These are phyloP conservation scores for Cytospora mali DNA, from an alignment of 2,329 filamentous ascomycete species.

Conservation along the genomic window DNA sequence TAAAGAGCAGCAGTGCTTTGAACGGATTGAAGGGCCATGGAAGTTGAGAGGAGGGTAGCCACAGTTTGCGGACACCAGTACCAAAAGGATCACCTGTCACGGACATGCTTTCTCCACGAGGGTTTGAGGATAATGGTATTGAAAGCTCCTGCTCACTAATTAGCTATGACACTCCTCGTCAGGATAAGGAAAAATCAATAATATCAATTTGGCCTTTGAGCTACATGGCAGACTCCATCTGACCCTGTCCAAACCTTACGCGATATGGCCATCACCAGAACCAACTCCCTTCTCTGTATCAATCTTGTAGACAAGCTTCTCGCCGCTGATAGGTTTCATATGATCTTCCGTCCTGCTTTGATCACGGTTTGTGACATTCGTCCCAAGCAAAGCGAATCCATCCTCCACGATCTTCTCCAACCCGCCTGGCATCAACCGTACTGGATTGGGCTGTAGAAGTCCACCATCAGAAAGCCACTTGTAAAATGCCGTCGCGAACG, in stretches of 20 bases:
- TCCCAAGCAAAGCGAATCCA: conserved; percentile 35
- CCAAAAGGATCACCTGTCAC: neutral
- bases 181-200: neutral
- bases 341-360: conserved; percentile 33
- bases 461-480: conserved; percentile 36
- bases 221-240: neutral
- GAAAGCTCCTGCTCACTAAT: neutral
- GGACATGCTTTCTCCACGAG: neutral
- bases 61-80: neutral
- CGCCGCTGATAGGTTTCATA: conserved; percentile 44
- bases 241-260: neutral
- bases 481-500: conserved; percentile 42
- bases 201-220: neutral
- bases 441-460: conserved; percentile 36
- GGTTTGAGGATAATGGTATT: neutral
- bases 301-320: conserved; percentile 42
- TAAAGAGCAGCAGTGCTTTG: neutral
- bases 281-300: conserved; percentile 17
- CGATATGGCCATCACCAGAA: conserved; percentile 20
- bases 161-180: neutral
- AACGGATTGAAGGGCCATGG: too few relatives aligned
- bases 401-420: conserved; percentile 35
- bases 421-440: conserved; percentile 39
- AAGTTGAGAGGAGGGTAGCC: neutral
- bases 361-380: conserved; percentile 33